Evolutionary conservation across 148 eudicot genomes (phyloP).

Genomic region (Rhododendron molle): DNA sequence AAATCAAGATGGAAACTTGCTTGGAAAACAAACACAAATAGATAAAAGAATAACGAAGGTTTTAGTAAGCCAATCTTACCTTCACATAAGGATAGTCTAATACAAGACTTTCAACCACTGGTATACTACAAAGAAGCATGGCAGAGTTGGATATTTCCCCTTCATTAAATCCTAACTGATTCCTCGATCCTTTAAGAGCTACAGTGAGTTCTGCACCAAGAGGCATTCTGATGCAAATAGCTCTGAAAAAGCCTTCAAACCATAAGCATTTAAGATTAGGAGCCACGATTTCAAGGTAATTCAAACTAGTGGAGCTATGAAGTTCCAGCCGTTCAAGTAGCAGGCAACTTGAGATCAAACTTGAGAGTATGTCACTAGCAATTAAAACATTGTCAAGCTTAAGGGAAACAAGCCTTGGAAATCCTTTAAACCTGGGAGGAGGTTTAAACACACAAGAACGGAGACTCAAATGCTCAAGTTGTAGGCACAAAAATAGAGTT

Average conservation of each 20-base stretch:
- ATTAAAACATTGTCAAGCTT: background rate
- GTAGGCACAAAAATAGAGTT: no score
- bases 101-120: background rate
- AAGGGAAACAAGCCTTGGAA: slow-evolving; percentile 4
- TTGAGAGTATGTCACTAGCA: background rate
- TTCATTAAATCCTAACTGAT: background rate
- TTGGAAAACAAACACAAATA: no score
- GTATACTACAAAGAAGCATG: background rate
- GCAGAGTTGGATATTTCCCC: background rate
- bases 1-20: background rate
- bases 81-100: background rate
- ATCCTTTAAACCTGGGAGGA: background rate
- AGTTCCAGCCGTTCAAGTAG: background rate
- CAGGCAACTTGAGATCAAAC: slow-evolving; percentile 6
- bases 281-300: background rate
- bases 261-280: background rate
- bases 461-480: no score
- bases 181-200: background rate
- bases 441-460: no score
- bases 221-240: background rate
- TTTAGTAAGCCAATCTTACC: background rate
- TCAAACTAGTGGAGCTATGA: background rate
- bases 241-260: background rate
- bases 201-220: no score
- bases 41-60: no score